Conservation (phyloP, 164 flowering plant genomes). For the Vitis rotundifolia region DNA sequence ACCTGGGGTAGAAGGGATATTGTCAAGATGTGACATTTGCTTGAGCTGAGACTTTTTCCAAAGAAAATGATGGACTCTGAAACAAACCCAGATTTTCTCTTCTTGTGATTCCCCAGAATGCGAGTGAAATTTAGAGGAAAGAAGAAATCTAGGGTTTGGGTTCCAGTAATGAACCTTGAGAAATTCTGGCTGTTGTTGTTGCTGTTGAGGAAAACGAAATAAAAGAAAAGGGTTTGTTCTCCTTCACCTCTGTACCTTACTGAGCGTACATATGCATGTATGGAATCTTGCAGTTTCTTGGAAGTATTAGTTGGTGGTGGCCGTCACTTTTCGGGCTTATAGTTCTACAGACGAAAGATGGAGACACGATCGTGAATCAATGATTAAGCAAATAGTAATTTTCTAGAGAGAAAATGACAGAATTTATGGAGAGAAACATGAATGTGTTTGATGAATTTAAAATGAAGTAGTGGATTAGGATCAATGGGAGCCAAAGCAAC, state of each 20-base stretch:
- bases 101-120: neutral
- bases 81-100: constrained; percentile 9
- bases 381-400: too few species aligned
- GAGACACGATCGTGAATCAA: too few species aligned
- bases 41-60: constrained; percentile 48
- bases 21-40: constrained; percentile 56
- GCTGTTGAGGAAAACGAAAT: constrained; percentile 5
- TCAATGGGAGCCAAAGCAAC: too few species aligned
- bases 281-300: neutral
- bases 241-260: neutral
- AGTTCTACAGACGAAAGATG: too few species aligned
- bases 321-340: too few species aligned
- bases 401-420: too few species aligned
- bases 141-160: neutral
- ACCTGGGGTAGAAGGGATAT: constrained; percentile 86
- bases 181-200: neutral
- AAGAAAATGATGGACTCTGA: constrained; percentile 2
- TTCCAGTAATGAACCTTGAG: constrained; percentile 5
- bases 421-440: too few species aligned
- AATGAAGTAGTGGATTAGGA: neutral
- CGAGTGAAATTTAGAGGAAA: neutral
- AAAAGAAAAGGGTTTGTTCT: neutral
- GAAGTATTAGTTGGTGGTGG: too few species aligned
- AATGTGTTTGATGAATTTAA: too few species aligned
- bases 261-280: neutral